A percentile compares a stretch with the other conserved stretches of the same genome.
Evolutionary conservation across 2,329 filamentous ascomycete species (phyloP).

Genomic region (Leptosphaerulina australis): DNA sequence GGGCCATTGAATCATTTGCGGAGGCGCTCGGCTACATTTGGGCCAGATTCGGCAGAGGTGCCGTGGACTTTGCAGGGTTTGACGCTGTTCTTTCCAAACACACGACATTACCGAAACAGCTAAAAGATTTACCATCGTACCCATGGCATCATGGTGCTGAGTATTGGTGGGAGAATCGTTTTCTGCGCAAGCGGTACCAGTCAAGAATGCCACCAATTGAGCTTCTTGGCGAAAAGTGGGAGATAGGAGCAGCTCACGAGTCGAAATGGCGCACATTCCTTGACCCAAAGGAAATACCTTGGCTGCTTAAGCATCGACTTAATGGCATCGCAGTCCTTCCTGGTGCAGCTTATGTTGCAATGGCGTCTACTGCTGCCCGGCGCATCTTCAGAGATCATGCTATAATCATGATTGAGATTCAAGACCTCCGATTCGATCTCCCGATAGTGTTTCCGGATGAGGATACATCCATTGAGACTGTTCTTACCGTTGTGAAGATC

Average conservation of each 20-base stretch:
- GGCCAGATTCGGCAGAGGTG: not conserved
- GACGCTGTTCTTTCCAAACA: not conserved
- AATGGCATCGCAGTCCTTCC: slow-evolving; percentile 51
- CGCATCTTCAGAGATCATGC: slow-evolving; percentile 1
- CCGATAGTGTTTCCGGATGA: slow-evolving; percentile 16
- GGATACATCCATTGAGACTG: slow-evolving; percentile 11
- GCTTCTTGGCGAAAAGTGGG: slow-evolving; percentile 13
- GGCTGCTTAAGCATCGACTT: slow-evolving; percentile 22
- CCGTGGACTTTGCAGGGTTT: not conserved
- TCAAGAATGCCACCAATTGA: slow-evolving; percentile 9
- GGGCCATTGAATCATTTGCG: not conserved
- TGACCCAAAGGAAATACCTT: slow-evolving; percentile 16
- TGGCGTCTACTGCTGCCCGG: slow-evolving; percentile 35
- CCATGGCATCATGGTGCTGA: slow-evolving; percentile 16
- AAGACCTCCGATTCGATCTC: slow-evolving; percentile 3
- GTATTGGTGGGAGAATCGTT: slow-evolving; percentile 28
- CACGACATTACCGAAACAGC: not conserved
- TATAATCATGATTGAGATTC: slow-evolving; percentile 17
- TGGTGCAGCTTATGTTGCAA: slow-evolving; percentile 52
- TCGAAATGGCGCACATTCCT: slow-evolving; percentile 23
- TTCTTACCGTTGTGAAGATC: slow-evolving; percentile 17
- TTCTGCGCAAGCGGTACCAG: slow-evolving; percentile 8
- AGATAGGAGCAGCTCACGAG: slow-evolving; percentile 4
- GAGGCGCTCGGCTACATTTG: not conserved
- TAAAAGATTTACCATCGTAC: slow-evolving; percentile 28